Conservation (phyloP, 2,329 filamentous ascomycete species). For the Cladosporium phlei region DNA sequence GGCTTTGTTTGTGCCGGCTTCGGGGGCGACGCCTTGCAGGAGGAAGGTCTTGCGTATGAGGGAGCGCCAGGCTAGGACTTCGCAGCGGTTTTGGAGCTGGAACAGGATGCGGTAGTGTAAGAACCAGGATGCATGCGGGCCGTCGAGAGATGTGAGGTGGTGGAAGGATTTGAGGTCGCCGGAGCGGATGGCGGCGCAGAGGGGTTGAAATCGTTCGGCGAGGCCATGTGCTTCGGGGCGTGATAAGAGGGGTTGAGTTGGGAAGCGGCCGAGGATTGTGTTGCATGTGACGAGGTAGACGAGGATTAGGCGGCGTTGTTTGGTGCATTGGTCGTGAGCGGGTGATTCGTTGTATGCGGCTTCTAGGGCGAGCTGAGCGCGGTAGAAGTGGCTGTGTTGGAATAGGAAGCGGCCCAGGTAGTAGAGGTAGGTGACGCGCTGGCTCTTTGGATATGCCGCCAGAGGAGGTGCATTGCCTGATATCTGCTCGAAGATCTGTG, state of each 20-base stretch:
- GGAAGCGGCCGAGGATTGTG: slow-evolving; percentile 78
- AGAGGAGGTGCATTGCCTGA: slow-evolving; percentile 76
- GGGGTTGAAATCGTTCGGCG: slow-evolving; percentile 62
- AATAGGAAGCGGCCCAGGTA: slow-evolving; percentile 90
- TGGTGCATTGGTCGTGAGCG: slow-evolving; percentile 39
- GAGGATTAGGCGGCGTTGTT: slow-evolving; percentile 74
- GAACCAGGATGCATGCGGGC: slow-evolving; percentile 64
- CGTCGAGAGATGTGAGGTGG: slow-evolving; percentile 54
- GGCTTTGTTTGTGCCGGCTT: slow-evolving; percentile 33
- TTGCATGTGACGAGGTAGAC: slow-evolving; percentile 80
- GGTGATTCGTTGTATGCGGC: slow-evolving; percentile 75
- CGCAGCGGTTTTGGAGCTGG: slow-evolving; percentile 69
- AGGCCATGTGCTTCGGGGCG: slow-evolving; percentile 66
- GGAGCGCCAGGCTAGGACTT: slow-evolving; percentile 78
- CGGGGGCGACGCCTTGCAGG: slow-evolving; percentile 67
- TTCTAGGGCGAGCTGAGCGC: slow-evolving; percentile 70
- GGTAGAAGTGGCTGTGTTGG: slow-evolving; percentile 74
- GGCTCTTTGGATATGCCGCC: slow-evolving; percentile 73
- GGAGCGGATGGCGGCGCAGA: slow-evolving; percentile 66
- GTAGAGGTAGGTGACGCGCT: slow-evolving; percentile 89
- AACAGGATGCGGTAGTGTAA: slow-evolving; percentile 70
- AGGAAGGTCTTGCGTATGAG: slow-evolving; percentile 74
- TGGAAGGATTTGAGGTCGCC: slow-evolving; percentile 75
- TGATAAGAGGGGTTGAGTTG: slow-evolving; percentile 60
- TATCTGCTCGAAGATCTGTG: slow-evolving; percentile 86